Base-by-base conservation (phyloP, 495 filamentous ascomycete species). In the Physcia stellaris region DNA sequence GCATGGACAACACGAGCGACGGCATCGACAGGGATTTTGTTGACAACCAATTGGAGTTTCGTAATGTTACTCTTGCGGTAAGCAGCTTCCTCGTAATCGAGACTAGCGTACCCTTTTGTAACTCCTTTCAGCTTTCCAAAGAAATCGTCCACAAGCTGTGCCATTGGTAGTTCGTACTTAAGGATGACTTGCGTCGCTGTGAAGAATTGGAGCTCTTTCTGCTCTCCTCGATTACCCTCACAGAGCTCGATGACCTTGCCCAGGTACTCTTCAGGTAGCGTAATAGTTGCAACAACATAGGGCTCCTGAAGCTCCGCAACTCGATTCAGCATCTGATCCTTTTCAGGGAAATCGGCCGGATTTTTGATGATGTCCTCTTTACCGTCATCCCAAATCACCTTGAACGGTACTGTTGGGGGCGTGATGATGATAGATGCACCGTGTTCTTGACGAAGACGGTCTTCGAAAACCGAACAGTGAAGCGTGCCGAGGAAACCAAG, bases 381-480 rank as follows among this genome's bases (percentile, higher is more conserved):
- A 18, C 84, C 86, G 50, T 86, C 69, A 29, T 61, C 69, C 68
- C 76, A 93, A 6, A 80, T 51, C 5, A 96, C 70, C 54, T 85
- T 88, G 48, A 87, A 87, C 4, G 92, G 86, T 4, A 96, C 90
- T 2, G 86, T 83, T 2, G 90, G 90, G 12, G 93, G 87, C 2
- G 90, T 98, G 52, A 98, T 94, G 57, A 96, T 94, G 58, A 98
- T 86, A 50, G 75, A 86, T 9, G 83, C 85, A 11, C 87, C 90
- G 52, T 96, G 86, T 57, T 98, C 90, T 53, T 94, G 86, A 13
- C 85, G 74, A 22, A 98, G 62, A n/a, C 90, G 79, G 58, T 98
- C 90, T 59, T 98, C 87, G 49, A 98, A 98, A 3, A 98, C 90
- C 22, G 87, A 94, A 58, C 90, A 94, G 56, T 98, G 90, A 24